Evolutionary conservation across 176 grass and related monocot species (phyloP).

Genomic region (Ensete glaucum): DNA sequence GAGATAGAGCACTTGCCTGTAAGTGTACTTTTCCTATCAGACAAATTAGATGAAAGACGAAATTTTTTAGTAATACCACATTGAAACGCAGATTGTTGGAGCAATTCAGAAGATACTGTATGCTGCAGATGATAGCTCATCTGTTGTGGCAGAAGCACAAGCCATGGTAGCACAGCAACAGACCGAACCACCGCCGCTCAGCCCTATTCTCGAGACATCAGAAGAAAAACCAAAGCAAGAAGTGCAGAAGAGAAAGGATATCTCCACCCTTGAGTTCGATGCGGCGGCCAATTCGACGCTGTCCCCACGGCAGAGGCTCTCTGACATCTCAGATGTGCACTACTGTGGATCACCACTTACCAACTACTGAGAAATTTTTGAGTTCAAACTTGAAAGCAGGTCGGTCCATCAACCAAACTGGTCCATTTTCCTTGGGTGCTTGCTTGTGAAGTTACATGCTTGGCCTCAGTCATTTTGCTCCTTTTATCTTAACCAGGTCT

Average conservation of each 20-base stretch:
- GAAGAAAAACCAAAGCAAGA: slow-evolving; percentile 60
- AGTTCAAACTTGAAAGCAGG: too few species aligned
- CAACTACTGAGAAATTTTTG: slow-evolving; percentile 33
- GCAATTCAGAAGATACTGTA: slow-evolving; percentile 72
- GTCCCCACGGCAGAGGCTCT: slow-evolving; percentile 57
- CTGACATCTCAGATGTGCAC: slow-evolving; percentile 73
- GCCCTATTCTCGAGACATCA: slow-evolving; percentile 52
- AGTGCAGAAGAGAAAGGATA: slow-evolving; percentile 61
- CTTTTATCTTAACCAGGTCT: too few species aligned
- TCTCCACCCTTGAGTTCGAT: slow-evolving; percentile 53
- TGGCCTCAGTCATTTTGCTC: too few species aligned
- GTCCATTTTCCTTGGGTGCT: too few species aligned
- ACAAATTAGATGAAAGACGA: too few species aligned
- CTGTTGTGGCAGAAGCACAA: slow-evolving; percentile 38
- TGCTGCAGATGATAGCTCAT: slow-evolving; percentile 44
- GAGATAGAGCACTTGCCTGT: slow-evolving; percentile 60
- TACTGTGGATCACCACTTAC: slow-evolving; percentile 55
- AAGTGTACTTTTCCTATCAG: slow-evolving; percentile 3
- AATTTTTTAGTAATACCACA: too few species aligned
- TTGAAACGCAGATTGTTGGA: slow-evolving; percentile 39
- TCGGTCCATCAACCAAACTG: too few species aligned
- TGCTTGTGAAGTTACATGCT: too few species aligned
- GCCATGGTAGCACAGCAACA: slow-evolving; percentile 41
- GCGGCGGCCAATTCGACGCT: slow-evolving; percentile 34
- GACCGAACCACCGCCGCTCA: slow-evolving; percentile 33